phyloP scores from a whole-genome alignment of 2,329 filamentous ascomycete genomes.

The Fusarium sp. region DNA sequence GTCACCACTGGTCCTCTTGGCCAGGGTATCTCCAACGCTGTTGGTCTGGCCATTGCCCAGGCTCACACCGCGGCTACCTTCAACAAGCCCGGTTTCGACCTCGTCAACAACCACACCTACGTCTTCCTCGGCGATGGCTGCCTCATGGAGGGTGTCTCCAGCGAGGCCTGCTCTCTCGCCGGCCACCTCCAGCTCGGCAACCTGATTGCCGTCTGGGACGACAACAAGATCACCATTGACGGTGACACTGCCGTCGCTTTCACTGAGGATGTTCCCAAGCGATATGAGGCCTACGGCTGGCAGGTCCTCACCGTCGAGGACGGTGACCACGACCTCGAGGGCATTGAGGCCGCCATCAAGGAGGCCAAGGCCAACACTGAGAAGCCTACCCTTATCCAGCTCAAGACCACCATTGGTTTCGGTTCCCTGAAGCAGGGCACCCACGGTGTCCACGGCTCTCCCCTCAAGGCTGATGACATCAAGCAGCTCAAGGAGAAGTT shows the following conservation, averaged over 20 bases:
- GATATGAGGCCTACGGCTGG: slow-evolving; percentile 98
- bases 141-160: slow-evolving; percentile 97
- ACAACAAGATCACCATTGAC: slow-evolving; percentile 97
- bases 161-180: slow-evolving; percentile 90
- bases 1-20: slow-evolving; percentile 98
- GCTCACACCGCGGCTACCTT: slow-evolving; percentile 90
- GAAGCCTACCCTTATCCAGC: slow-evolving; percentile 97
- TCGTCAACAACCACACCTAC: slow-evolving; percentile 98
- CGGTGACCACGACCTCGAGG: slow-evolving; percentile 88
- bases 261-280: slow-evolving; percentile 95
- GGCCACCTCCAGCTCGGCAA: slow-evolving; percentile 98
- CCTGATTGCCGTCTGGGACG: slow-evolving; percentile 96
- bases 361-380: slow-evolving; percentile 88
- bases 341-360: slow-evolving; percentile 89
- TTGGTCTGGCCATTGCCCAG: slow-evolving; percentile 97
- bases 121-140: slow-evolving; percentile 97
- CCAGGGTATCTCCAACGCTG: slow-evolving; percentile 96
- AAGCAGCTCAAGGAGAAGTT: slow-evolving; percentile 95
- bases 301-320: slow-evolving; percentile 86
- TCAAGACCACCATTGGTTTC: slow-evolving; percentile 97
- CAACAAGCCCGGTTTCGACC: slow-evolving; percentile 95
- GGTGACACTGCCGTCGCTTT: slow-evolving; percentile 96
- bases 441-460: slow-evolving; percentile 94
- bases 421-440: slow-evolving; percentile 95
- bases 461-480: slow-evolving; percentile 94